These are phyloP conservation scores for Dothiorella sarmentorum DNA, from an alignment of 2,329 filamentous ascomycete species.

Conservation along the genomic window DNA sequence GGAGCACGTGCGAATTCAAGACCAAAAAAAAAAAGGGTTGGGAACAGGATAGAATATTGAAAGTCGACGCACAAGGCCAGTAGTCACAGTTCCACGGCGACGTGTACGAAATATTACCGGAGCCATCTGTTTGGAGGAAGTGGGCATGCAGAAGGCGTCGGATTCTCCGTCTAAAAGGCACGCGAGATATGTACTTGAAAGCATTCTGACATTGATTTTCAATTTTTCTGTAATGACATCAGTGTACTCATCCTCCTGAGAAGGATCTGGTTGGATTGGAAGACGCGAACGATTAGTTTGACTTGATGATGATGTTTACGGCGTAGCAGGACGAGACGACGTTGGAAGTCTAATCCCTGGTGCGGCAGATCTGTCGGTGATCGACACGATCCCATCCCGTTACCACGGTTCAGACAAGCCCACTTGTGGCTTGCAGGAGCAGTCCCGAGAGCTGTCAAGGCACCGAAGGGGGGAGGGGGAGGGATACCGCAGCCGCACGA, in stretches of 20 bases:
- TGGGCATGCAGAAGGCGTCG: too few species aligned
- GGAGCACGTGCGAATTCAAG: neutral
- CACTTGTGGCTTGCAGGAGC: slow-evolving; percentile 2
- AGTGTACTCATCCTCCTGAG: too few species aligned
- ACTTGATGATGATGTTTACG: too few species aligned
- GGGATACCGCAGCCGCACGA: neutral
- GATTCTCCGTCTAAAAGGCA: neutral
- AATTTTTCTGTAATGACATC: too few species aligned
- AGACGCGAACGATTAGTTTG: too few species aligned
- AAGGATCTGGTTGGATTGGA: too few species aligned
- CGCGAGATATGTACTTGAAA: neutral
- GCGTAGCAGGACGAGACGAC: neutral
- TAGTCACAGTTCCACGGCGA: neutral
- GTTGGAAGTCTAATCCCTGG: neutral
- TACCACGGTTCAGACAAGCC: slow-evolving; percentile 7
- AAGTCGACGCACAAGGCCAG: neutral
- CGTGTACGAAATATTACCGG: neutral
- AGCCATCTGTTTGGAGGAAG: neutral
- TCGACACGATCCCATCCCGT: neutral
- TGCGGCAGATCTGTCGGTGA: neutral
- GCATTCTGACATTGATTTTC: neutral
- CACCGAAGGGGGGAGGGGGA: neutral
- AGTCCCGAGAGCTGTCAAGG: neutral
- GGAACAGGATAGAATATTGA: neutral
- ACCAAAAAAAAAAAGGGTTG: neutral